Evolutionary conservation across 108 stramenopile species (phyloP).

Genomic region (Schizochytrium sp.): DNA sequence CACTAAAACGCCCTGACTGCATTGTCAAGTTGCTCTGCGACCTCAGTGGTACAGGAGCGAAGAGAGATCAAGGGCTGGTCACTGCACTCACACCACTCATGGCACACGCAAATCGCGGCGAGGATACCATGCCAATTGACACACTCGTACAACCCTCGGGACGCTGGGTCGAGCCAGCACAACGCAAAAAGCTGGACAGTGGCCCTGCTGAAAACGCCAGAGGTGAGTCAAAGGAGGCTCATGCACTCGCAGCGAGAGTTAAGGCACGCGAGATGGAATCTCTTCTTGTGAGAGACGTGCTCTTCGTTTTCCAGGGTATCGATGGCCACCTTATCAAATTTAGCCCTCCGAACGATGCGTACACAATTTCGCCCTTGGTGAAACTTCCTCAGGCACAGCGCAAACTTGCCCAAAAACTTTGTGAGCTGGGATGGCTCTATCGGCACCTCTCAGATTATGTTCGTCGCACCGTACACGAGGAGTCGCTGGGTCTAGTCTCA

Average conservation of each 20-base stretch:
- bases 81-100: not conserved
- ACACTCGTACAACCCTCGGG: not conserved
- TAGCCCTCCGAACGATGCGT: not conserved
- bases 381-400: not conserved
- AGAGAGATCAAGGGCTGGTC: not conserved
- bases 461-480: constrained; percentile 66
- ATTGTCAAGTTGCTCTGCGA: constrained; percentile 55
- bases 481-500: constrained; percentile 76
- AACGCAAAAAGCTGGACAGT: not conserved
- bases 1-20: constrained; percentile 13
- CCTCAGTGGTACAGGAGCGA: constrained; percentile 12
- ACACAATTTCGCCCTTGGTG: constrained; percentile 31
- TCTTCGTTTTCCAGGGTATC: constrained; percentile 62
- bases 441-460: constrained; percentile 75
- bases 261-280: constrained; percentile 21
- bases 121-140: not conserved
- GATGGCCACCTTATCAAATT: constrained; percentile 57
- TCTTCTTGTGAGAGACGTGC: constrained; percentile 60
- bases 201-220: not conserved
- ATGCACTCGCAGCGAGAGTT: not conserved
- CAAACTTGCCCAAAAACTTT: constrained; percentile 59
- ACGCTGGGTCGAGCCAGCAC: constrained; percentile 1
- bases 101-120: not conserved
- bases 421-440: constrained; percentile 89
- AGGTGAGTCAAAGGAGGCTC: not conserved